phyloP scores from a whole-genome alignment of 768 basidiomycete genomes.

The Clavaria fumosa region DNA sequence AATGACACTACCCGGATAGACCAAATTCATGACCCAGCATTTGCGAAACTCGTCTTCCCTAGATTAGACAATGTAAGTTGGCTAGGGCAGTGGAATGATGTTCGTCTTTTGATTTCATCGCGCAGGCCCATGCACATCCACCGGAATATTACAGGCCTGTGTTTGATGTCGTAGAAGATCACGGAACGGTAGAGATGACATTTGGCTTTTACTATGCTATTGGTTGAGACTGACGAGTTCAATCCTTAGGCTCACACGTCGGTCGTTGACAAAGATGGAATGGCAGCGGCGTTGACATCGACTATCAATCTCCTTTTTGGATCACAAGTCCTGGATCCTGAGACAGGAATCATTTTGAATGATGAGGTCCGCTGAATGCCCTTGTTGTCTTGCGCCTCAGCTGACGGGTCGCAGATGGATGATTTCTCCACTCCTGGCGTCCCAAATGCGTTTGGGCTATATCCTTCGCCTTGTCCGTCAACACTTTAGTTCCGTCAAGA shows the following conservation, averaged over 20 bases:
- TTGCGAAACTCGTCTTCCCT: slow-evolving; percentile 37
- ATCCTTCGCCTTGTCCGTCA: slow-evolving; percentile 67
- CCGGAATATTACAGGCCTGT: slow-evolving; percentile 75
- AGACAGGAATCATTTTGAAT: slow-evolving; percentile 82
- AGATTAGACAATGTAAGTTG: slow-evolving; percentile 73
- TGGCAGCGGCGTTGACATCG: slow-evolving; percentile 76
- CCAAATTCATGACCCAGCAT: slow-evolving; percentile 55
- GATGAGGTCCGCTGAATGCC: slow-evolving; percentile 43
- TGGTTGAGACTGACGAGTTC: slow-evolving; percentile 2
- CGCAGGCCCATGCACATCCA: slow-evolving; percentile 64
- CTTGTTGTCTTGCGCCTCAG: background rate
- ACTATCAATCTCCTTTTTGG: slow-evolving; percentile 89
- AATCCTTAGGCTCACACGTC: slow-evolving; percentile 66
- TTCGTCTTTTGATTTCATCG: background rate
- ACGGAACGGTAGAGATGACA: slow-evolving; percentile 57
- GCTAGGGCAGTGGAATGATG: slow-evolving; percentile 1
- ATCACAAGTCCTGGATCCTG: slow-evolving; percentile 70
- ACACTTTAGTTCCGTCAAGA: background rate
- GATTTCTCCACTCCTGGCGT: slow-evolving; percentile 81
- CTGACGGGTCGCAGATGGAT: slow-evolving; percentile 41
- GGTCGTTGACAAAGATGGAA: slow-evolving; percentile 67
- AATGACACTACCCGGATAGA: slow-evolving; percentile 39
- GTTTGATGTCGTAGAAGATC: slow-evolving; percentile 63
- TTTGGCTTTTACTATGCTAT: background rate
- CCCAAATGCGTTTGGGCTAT: slow-evolving; percentile 74